Conservation (phyloP, 1,284 basidiomycete genomes). For the Pseudozyma sp. region DNA sequence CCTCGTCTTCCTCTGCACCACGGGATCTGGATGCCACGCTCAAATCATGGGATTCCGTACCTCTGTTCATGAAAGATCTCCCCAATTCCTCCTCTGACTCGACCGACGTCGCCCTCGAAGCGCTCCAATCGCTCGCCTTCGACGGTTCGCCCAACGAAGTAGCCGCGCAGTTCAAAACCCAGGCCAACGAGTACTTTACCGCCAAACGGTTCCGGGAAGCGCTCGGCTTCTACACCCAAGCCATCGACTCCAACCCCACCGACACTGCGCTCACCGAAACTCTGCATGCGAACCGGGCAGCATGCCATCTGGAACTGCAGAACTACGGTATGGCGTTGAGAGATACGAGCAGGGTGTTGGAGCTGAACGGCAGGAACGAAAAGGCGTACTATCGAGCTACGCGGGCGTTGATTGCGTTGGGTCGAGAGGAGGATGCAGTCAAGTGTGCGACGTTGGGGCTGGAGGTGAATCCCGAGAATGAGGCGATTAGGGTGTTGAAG, state of each 20-base stretch:
- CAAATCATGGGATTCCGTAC: slow-evolving; percentile 70
- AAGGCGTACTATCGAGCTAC: slow-evolving; percentile 66
- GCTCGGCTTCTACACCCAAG: slow-evolving; percentile 87
- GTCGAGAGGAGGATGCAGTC: slow-evolving; percentile 50
- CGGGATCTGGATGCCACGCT: slow-evolving; percentile 39
- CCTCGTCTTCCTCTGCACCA: slow-evolving; percentile 2
- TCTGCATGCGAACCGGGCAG: slow-evolving; percentile 80
- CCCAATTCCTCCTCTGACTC: slow-evolving; percentile 70
- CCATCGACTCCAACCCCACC: slow-evolving; percentile 82
- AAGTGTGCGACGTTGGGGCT: slow-evolving; percentile 55
- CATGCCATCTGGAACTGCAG: slow-evolving; percentile 90
- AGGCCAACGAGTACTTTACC: slow-evolving; percentile 93
- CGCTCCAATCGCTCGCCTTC: slow-evolving; percentile 84
- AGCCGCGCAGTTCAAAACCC: slow-evolving; percentile 90
- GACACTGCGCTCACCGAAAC: slow-evolving; percentile 76
- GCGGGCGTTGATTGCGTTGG: slow-evolving; percentile 55
- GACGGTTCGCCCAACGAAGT: slow-evolving; percentile 94
- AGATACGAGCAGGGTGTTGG: slow-evolving; percentile 26
- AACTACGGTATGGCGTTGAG: slow-evolving; percentile 33
- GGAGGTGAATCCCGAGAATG: slow-evolving; percentile 26
- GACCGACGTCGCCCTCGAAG: slow-evolving; percentile 71
- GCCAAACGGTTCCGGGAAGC: slow-evolving; percentile 89
- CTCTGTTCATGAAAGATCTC: slow-evolving; percentile 91
- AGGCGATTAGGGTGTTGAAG: slow-evolving; percentile 49
- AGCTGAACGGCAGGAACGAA: slow-evolving; percentile 42